Evolutionary conservation across 2,329 filamentous ascomycete genomes (phyloP).

Genomic region (Colletotrichum sp.): DNA sequence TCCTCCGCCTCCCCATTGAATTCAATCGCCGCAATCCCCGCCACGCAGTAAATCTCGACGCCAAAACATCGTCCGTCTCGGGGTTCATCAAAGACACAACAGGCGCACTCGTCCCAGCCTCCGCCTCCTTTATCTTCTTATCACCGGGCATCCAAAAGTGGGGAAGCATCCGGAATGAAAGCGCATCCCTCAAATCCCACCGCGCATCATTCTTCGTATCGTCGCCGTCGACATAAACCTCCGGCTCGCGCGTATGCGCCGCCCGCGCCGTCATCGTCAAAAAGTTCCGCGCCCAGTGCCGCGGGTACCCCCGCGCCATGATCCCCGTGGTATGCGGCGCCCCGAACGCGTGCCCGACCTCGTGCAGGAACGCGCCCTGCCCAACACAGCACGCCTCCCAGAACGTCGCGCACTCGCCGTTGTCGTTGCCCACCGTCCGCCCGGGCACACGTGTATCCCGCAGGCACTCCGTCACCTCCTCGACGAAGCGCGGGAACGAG

Average conservation of each 20-base stretch:
- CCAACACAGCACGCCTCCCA: slow-evolving; percentile 54
- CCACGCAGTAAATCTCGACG: slow-evolving; percentile 26
- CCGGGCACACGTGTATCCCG: slow-evolving; percentile 40
- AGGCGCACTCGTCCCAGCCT: slow-evolving; percentile 16
- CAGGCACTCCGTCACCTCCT: slow-evolving; percentile 64
- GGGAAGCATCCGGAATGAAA: slow-evolving; percentile 71
- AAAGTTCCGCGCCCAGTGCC: slow-evolving; percentile 48
- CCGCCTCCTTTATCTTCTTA: slow-evolving; percentile 28
- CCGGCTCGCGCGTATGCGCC: slow-evolving; percentile 27
- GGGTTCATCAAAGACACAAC: not conserved
- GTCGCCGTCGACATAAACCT: slow-evolving; percentile 27
- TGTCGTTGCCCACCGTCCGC: slow-evolving; percentile 43
- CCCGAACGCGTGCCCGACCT: slow-evolving; percentile 73
- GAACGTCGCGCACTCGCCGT: slow-evolving; percentile 44
- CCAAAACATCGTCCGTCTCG: slow-evolving; percentile 25
- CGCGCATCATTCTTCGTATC: slow-evolving; percentile 59
- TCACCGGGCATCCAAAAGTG: slow-evolving; percentile 73
- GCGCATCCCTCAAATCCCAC: slow-evolving; percentile 72
- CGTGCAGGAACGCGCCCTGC: slow-evolving; percentile 74
- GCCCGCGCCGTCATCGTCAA: slow-evolving; percentile 34
- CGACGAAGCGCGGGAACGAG: slow-evolving; percentile 71
- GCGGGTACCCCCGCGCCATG: slow-evolving; percentile 56
- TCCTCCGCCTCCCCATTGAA: slow-evolving; percentile 15
- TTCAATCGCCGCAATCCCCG: slow-evolving; percentile 22
- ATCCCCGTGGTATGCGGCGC: slow-evolving; percentile 72